Conservation (phyloP, 768 basidiomycete genomes). For the Lentinus brumalis region DNA sequence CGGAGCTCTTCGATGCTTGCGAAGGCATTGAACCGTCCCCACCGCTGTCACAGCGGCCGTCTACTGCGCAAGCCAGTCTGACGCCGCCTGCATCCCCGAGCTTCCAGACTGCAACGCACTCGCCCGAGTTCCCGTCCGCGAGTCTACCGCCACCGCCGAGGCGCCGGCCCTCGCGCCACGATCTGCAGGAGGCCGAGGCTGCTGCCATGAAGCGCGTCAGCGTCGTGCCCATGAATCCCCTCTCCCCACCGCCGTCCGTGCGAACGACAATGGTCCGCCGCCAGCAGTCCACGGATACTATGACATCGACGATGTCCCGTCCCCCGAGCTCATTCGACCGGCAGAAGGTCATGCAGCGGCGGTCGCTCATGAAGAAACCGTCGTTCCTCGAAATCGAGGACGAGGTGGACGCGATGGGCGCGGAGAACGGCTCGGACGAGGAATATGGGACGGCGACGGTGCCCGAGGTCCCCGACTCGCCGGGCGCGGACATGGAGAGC, state of each 20-base stretch:
- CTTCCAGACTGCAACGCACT: conserved; percentile 15
- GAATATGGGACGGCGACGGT: conserved; percentile 1
- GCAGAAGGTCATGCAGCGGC: conserved; percentile 31
- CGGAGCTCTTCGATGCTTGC: conserved; percentile 18
- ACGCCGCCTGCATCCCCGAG: conserved; percentile 28
- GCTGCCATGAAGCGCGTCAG: conserved; percentile 23
- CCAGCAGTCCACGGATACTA: conserved; percentile 4
- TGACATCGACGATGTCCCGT: conserved; percentile 9
- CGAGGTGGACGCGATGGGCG: conserved; percentile 22
- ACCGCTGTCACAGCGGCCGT: conserved; percentile 34
- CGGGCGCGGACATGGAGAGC: conserved; percentile 27
- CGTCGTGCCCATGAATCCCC: conserved; percentile 34
- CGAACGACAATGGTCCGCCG: conserved; percentile 6
- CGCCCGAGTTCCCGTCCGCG: conserved; percentile 34
- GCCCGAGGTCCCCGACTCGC: conserved; percentile 2
- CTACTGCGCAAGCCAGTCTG: conserved; percentile 38
- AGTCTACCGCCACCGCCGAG: conserved; percentile 56
- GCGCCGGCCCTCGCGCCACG: conserved; percentile 30
- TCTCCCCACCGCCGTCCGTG: conserved; percentile 38
- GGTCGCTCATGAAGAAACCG: conserved; percentile 63
- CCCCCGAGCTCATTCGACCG: conserved; percentile 31
- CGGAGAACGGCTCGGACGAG: conserved; percentile 12
- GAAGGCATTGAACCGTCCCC: conserved; percentile 7
- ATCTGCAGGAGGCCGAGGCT: conserved; percentile 20
- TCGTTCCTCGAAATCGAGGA: conserved; percentile 72